phyloP scores from a whole-genome alignment of 495 filamentous ascomycete genomes.

The Recurvomyces mirabilis region DNA sequence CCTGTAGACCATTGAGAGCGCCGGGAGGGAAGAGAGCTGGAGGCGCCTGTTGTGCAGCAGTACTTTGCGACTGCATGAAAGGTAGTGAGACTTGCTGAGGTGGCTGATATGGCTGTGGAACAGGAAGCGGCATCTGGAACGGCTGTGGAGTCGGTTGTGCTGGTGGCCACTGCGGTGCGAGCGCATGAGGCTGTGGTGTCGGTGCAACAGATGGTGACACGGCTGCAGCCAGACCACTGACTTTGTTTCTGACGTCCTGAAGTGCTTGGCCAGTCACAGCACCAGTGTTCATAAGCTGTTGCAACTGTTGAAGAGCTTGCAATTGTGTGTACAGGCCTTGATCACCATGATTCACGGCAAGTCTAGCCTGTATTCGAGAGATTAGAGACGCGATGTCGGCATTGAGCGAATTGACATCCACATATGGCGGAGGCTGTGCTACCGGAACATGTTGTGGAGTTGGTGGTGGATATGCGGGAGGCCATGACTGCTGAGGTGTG shows the following conservation, averaged over 20 bases:
- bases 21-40: slow-evolving; percentile 8
- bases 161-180: slow-evolving; percentile 15
- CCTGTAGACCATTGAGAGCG: slow-evolving; percentile 15
- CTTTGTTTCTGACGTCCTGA: slow-evolving; percentile 65
- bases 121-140: slow-evolving; percentile 3
- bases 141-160: slow-evolving; percentile 5
- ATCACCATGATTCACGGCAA: slow-evolving; percentile 63
- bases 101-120: slow-evolving; percentile 5
- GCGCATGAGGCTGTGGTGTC: slow-evolving; percentile 15
- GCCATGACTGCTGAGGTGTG: slow-evolving; percentile 6
- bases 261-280: slow-evolving; percentile 72
- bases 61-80: slow-evolving; percentile 8
- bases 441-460: slow-evolving; percentile 23
- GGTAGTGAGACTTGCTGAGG: slow-evolving; percentile 1
- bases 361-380: slow-evolving; percentile 52
- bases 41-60: background rate
- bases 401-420: slow-evolving; percentile 61
- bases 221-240: slow-evolving; percentile 50
- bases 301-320: slow-evolving; percentile 76
- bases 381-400: slow-evolving; percentile 72
- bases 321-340: slow-evolving; percentile 60
- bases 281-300: slow-evolving; percentile 58
- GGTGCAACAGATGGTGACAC: slow-evolving; percentile 20
- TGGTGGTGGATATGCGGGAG: background rate
- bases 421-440: slow-evolving; percentile 9